Evolutionary conservation across 202 grass and related monocot species (phyloP).

Genomic region (Schoenoplectus tabernaemontani): DNA sequence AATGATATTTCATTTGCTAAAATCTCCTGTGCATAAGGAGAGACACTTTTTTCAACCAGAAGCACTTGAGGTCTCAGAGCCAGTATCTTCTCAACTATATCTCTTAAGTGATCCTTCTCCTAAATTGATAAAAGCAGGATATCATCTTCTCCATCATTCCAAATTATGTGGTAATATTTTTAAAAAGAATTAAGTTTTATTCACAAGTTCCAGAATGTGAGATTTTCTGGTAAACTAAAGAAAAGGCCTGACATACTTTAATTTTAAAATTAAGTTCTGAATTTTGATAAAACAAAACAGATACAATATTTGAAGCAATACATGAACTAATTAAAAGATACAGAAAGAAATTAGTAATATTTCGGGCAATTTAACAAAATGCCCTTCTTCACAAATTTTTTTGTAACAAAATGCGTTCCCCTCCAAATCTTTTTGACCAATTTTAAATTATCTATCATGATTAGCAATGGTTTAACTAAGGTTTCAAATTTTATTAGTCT

Average conservation of each 20-base stretch:
- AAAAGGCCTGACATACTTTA: background rate
- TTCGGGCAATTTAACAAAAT: too few relatives aligned
- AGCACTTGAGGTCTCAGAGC: conserved; percentile 61
- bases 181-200: background rate
- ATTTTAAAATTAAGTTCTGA: background rate
- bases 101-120: conserved; percentile 65
- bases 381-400: too few relatives aligned
- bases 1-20: conserved; percentile 80
- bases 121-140: conserved; percentile 20
- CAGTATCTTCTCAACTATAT: conserved; percentile 58
- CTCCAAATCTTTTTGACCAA: too few relatives aligned
- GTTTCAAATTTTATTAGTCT: too few relatives aligned
- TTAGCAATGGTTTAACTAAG: too few relatives aligned
- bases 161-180: background rate
- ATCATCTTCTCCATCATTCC: background rate
- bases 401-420: too few relatives aligned
- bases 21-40: conserved; percentile 72
- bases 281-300: background rate
- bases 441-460: too few relatives aligned
- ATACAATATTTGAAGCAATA: background rate
- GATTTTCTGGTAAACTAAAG: background rate
- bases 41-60: conserved; percentile 83
- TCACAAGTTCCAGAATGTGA: too few relatives aligned
- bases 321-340: background rate
- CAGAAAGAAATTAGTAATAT: too few relatives aligned